These are phyloP conservation scores for Ceratonia siliqua DNA, from an alignment of 306 rosid genomes.

Conservation along the genomic window DNA sequence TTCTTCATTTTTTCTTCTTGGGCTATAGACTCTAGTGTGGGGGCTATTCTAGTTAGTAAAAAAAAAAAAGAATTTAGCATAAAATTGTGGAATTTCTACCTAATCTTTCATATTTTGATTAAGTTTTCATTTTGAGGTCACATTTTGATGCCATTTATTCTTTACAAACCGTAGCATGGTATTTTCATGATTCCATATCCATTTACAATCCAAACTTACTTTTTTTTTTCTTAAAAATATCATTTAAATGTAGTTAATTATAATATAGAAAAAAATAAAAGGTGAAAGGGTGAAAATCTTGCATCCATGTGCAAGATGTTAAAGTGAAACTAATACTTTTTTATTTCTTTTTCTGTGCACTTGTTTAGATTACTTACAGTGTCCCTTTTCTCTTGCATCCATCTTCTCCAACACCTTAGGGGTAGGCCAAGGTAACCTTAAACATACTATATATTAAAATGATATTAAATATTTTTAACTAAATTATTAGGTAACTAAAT, in stretches of 20 bases:
- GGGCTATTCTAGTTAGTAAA: not conserved
- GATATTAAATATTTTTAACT: no score
- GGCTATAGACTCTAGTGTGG: not conserved
- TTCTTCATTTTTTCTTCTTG: not conserved
- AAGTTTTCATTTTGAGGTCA: no score
- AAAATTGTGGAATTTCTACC: not conserved
- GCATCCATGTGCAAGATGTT: not conserved
- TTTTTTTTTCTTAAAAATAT: not conserved
- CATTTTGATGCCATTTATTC: not conserved
- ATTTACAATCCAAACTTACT: not conserved
- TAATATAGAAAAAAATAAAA: not conserved
- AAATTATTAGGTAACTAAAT: not conserved
- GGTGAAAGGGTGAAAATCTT: not conserved
- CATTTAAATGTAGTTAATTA: not conserved
- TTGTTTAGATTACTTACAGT: slow-evolving; percentile 64
- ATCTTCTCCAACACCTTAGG: slow-evolving; percentile 59
- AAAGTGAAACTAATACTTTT: not conserved
- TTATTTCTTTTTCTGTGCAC: no score
- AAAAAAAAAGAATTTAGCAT: not conserved
- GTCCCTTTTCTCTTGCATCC: slow-evolving; percentile 78
- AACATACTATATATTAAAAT: no score
- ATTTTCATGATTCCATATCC: not conserved
- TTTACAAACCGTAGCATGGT: not conserved
- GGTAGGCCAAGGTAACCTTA: slow-evolving; percentile 84
- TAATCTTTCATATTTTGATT: no score